A percentile compares a stretch with the other conserved stretches of the same genome.
These are phyloP conservation scores for Wickerhamiella bombiphila DNA, from an alignment of 805 yeast genomes.

Conservation along the genomic window DNA sequence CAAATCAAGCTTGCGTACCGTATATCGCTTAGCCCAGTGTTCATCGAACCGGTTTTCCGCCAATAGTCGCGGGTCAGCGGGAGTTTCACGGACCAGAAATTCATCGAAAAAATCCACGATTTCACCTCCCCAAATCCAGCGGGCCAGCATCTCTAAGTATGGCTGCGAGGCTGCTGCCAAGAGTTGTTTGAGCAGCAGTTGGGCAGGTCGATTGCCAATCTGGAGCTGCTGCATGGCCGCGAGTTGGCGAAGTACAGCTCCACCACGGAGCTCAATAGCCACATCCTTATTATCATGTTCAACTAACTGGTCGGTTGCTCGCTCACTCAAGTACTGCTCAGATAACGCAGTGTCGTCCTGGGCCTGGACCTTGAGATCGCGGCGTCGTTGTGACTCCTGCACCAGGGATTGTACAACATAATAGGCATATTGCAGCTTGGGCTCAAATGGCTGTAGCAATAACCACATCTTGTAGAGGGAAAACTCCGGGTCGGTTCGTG, in stretches of 20 bases:
- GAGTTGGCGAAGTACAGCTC: slow-evolving; percentile 48
- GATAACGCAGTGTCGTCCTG: slow-evolving; percentile 8
- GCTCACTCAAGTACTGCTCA: slow-evolving; percentile 21
- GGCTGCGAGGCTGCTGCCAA: slow-evolving; percentile 45
- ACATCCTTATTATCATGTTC: slow-evolving; percentile 26
- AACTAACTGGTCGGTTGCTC: slow-evolving; percentile 23
- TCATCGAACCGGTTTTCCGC: slow-evolving; percentile 24
- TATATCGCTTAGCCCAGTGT: slow-evolving; percentile 40
- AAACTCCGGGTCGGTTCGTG: slow-evolving; percentile 34
- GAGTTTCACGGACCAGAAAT: slow-evolving; percentile 46
- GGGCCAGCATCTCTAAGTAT: slow-evolving; percentile 52
- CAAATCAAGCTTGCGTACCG: slow-evolving; percentile 59
- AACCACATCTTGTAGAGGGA: slow-evolving; percentile 48
- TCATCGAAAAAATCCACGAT: slow-evolving; percentile 71
- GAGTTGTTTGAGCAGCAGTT: slow-evolving; percentile 36
- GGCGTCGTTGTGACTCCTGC: slow-evolving; percentile 7
- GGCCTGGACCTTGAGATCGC: slow-evolving; percentile 2
- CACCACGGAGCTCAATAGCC: slow-evolving; percentile 42
- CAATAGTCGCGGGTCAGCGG: slow-evolving; percentile 8
- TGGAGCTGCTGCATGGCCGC: slow-evolving; percentile 40
- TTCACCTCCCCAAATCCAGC: slow-evolving; percentile 67
- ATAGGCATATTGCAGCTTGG: slow-evolving; percentile 39
- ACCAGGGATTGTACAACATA: slow-evolving; percentile 29
- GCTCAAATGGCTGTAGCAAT: slow-evolving; percentile 27
- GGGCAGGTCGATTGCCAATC: slow-evolving; percentile 51